Conservation (phyloP, 129 eudicot species). For the Glebionis coronaria region DNA sequence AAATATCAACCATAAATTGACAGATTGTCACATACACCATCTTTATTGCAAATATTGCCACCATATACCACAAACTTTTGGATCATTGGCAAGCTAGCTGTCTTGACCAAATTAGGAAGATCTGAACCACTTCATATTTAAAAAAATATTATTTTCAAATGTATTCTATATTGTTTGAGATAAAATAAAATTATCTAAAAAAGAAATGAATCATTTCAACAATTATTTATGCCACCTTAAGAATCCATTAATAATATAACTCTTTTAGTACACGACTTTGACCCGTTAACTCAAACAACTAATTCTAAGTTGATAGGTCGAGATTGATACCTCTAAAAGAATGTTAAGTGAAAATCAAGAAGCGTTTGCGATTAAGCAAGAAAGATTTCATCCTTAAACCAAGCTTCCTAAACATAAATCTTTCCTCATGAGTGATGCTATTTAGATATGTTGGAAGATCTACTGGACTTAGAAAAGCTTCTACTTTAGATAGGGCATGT, state of each 20-base stretch:
- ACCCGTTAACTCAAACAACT: neutral
- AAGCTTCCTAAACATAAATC: conserved; percentile 90
- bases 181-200: too few relatives aligned
- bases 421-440: conserved; percentile 79
- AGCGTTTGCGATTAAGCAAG: conserved; percentile 51
- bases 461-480: conserved; percentile 66
- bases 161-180: conserved; percentile 39
- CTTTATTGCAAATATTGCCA: neutral
- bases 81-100: neutral
- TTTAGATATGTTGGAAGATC: conserved; percentile 60
- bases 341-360: conserved; percentile 5
- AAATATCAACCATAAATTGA: too few relatives aligned
- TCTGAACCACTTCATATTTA: too few relatives aligned
- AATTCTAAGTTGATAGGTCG: neutral
- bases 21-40: too few relatives aligned
- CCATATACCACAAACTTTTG: neutral
- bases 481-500: conserved; percentile 69
- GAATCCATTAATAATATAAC: too few relatives aligned
- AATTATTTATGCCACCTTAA: too few relatives aligned
- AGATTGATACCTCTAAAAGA: neutral
- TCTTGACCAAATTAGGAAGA: neutral
- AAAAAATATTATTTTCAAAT: neutral
- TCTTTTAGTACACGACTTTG: neutral
- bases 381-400: conserved; percentile 96
- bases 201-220: too few relatives aligned